Conservation (phyloP, 192 early-diverging fungal genomes). For the Mortierella claussenii region DNA sequence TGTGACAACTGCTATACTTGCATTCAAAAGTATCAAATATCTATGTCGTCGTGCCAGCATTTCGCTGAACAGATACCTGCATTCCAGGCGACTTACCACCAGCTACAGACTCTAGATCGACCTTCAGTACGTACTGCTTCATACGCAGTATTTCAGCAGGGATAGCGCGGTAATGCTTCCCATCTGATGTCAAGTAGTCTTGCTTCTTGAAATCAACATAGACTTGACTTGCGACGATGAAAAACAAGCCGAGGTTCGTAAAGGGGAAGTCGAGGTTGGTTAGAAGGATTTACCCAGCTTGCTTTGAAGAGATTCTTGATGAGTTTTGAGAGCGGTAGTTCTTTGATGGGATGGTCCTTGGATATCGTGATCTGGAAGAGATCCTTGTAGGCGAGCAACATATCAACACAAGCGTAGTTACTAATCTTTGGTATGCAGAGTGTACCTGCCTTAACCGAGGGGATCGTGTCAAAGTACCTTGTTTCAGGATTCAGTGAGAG, state of each 20-base stretch:
- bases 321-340: slow-evolving; percentile 20
- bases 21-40: too few relatives aligned
- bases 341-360: slow-evolving; percentile 14
- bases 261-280: too few relatives aligned
- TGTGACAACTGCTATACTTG: too few relatives aligned
- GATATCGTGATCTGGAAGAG: slow-evolving; percentile 31
- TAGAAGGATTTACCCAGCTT: not conserved
- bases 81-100: slow-evolving; percentile 18
- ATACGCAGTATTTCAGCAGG: not conserved
- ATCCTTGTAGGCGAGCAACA: slow-evolving; percentile 8
- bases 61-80: too few relatives aligned
- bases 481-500: slow-evolving; percentile 2
- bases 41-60: too few relatives aligned
- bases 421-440: slow-evolving; percentile 14
- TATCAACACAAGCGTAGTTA: slow-evolving; percentile 27
- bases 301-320: slow-evolving; percentile 8
- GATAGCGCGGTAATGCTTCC: slow-evolving; percentile 11
- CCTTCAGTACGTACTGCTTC: slow-evolving; percentile 30
- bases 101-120: slow-evolving; percentile 18
- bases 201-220: slow-evolving; percentile 13
- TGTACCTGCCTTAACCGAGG: not conserved
- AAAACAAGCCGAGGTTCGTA: slow-evolving; percentile 14
- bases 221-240: slow-evolving; percentile 21
- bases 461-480: not conserved
- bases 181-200: slow-evolving; percentile 12